Base-by-base conservation (phyloP, 2,329 filamentous ascomycete species). In the Fusarium sp. region DNA sequence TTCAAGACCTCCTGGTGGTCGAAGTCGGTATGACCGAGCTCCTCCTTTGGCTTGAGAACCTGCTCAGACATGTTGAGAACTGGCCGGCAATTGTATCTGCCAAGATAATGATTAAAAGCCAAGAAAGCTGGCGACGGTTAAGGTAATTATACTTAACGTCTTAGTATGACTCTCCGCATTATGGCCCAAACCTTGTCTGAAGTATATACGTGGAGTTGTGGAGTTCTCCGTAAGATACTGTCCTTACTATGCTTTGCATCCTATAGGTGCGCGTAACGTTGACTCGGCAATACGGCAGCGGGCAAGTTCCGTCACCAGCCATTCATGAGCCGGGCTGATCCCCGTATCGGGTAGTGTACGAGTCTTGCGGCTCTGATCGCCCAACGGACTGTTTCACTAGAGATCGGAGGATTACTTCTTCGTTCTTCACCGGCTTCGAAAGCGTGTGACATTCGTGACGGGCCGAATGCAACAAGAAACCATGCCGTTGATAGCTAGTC, bases 21-120 rank as follows among this genome's bases (percentile, higher is more conserved):
- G 32, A 75, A 59, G 4, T 78, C 73, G 28, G 60, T n/a, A 8
- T 67, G 48, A 30, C 58, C 62, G 34, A 63, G 22, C n/a, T 61
- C 51, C 18, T 50, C 62, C 48, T 71, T 68, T 32, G 66, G 24
- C 56, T 70, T 63, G 17, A 55, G 22, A 42, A 52, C 44, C 15
- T 38, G 50, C 38, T 62, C 63, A 15, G 68, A 52, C 44, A 72
- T 65, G 3, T 66, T 68, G 30, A 24, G 55, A 8, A n/a, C 11
- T n/a, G 26, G 17, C 22, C 38, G 13, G 51, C 32, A 32, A 9
- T 39, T 58, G 24, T 6, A 12, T 30, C 30, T 60, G 34, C 45
- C 63, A 42, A 32, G 18, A 48, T 68, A 22, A 30, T 15, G 22
- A 17, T 15, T 8, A 14, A 8, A 20, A 44, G 20, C n/a, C 38